phyloP scores from a whole-genome alignment of 257 asterid genomes.

The Plantago ovata region DNA sequence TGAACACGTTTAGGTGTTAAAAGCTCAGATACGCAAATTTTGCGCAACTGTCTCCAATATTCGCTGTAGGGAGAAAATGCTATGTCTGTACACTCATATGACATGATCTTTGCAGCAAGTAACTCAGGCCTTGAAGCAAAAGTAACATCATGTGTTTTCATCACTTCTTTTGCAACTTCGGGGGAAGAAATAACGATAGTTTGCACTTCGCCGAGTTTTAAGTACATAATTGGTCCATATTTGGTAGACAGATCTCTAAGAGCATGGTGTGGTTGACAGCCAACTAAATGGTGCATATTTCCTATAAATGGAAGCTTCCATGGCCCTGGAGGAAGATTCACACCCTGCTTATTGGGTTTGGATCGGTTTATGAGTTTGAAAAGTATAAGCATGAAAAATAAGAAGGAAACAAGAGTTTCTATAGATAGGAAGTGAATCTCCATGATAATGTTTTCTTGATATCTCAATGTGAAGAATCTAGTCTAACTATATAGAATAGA shows the following conservation, averaged over 20 bases:
- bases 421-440: background rate
- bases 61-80: conserved; percentile 26
- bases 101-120: conserved; percentile 8
- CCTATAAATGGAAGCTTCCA: conserved; percentile 2
- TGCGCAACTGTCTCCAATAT: conserved; percentile 33
- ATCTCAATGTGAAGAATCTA: background rate
- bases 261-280: conserved; percentile 14
- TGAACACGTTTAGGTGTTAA: conserved; percentile 23
- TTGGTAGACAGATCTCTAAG: conserved; percentile 16
- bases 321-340: background rate
- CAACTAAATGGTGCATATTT: background rate
- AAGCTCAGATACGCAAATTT: conserved; percentile 26
- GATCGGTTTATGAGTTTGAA: background rate
- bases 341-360: background rate
- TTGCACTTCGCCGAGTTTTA: conserved; percentile 25
- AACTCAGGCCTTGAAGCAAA: conserved; percentile 25
- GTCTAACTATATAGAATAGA: background rate
- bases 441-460: background rate
- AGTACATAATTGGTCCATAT: conserved; percentile 31
- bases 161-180: conserved; percentile 21
- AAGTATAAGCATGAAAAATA: background rate
- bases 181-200: conserved; percentile 28
- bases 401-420: background rate
- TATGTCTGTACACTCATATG: conserved; percentile 15
- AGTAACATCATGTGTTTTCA: conserved; percentile 27